A percentile compares a stretch with the other conserved stretches of the same genome.
phyloP scores from a whole-genome alignment of 2,329 filamentous ascomycete species.

The Xylariaceae sp. region DNA sequence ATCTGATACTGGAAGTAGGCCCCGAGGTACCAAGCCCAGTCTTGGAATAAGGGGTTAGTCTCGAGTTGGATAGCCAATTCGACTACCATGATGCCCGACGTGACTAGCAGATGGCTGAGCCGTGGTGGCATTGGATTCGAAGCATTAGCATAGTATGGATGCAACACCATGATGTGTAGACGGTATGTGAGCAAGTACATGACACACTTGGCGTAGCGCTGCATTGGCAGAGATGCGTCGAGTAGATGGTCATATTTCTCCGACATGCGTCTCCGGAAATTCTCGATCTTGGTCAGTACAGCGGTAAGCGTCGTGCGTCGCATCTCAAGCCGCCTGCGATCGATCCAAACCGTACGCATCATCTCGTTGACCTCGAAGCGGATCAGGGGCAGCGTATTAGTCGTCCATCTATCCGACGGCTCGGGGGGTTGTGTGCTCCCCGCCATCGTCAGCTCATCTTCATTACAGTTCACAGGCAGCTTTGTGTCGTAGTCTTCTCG shows the following conservation, averaged over 20 bases:
- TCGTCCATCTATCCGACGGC: conserved; percentile 56
- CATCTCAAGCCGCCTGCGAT: conserved; percentile 59
- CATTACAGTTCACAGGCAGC: conserved; percentile 65
- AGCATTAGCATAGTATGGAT: conserved; percentile 56
- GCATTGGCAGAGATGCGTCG: conserved; percentile 53
- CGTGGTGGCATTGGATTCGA: conserved; percentile 52
- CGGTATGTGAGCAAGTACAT: conserved; percentile 60
- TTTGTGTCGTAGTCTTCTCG: conserved; percentile 70
- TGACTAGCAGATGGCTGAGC: conserved; percentile 58
- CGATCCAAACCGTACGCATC: conserved; percentile 64
- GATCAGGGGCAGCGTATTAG: conserved; percentile 61
- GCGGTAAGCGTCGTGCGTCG: conserved; percentile 57
- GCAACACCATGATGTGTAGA: conserved; percentile 61
- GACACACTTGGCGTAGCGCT: conserved; percentile 58
- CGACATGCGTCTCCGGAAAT: conserved; percentile 59
- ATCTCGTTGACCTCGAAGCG: conserved; percentile 70
- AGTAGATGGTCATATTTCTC: conserved; percentile 62
- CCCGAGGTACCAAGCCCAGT: conserved; percentile 66
- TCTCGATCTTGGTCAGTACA: conserved; percentile 62
- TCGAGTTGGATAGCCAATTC: conserved; percentile 45
- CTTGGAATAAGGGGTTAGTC: conserved; percentile 41
- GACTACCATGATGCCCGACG: conserved; percentile 50
- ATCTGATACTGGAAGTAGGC: conserved; percentile 69
- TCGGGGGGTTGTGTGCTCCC: conserved; percentile 34
- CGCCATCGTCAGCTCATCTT: conserved; percentile 51